Percentiles rank a stretch among this genome's conserved stretches.
phyloP scores from a whole-genome alignment of 2,329 filamentous ascomycete species.

The Herpotrichia juniperi region DNA sequence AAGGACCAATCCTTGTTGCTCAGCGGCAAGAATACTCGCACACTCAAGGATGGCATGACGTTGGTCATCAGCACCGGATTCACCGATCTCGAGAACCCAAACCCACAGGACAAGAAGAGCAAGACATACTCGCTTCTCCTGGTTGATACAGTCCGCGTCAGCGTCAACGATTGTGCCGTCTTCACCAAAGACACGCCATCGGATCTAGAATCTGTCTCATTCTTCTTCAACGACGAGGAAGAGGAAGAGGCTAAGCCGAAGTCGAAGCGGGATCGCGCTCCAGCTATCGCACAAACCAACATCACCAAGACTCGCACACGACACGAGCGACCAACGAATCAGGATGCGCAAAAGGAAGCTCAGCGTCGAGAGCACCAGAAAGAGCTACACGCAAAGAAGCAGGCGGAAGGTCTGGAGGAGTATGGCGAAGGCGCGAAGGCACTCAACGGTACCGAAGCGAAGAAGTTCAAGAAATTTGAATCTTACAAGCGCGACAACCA shows the following conservation, averaged over 20 bases:
- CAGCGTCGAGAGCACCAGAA: constrained; percentile 91
- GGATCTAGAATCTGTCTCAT: constrained; percentile 91
- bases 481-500: constrained; percentile 99
- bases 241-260: constrained; percentile 84
- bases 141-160: constrained; percentile 91
- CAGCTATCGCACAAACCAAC: constrained; percentile 90
- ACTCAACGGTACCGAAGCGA: constrained; percentile 88
- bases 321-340: constrained; percentile 85
- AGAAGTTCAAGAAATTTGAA: constrained; percentile 99
- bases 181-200: constrained; percentile 94
- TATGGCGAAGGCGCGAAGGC: constrained; percentile 86
- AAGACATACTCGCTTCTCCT: constrained; percentile 88
- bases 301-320: constrained; percentile 93
- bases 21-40: constrained; percentile 83
- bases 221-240: constrained; percentile 98
- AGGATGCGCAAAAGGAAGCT: constrained; percentile 88
- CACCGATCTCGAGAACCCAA: constrained; percentile 84
- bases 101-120: constrained; percentile 87
- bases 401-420: constrained; percentile 81
- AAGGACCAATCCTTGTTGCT: constrained; percentile 82
- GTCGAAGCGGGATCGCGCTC: constrained; percentile 84
- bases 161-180: constrained; percentile 75
- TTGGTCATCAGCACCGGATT: constrained; percentile 89
- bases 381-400: constrained; percentile 85
- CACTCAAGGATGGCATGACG: constrained; percentile 96